Base-by-base conservation (phyloP, 495 filamentous ascomycete species). In the Paragyromitra xinjiangensis region DNA sequence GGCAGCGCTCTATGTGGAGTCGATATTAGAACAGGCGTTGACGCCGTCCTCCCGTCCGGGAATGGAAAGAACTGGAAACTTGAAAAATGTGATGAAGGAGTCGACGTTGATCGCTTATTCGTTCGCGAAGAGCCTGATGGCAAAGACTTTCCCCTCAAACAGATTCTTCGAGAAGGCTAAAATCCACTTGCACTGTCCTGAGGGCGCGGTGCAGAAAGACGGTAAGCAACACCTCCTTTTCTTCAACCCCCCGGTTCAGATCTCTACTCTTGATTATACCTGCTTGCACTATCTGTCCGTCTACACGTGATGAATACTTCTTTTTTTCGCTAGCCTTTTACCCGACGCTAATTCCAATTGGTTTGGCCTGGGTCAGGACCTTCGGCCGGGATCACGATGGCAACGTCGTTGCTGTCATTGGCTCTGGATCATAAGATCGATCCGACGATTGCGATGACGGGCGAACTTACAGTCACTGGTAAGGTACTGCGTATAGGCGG, bases 21-120 rank as follows among this genome's bases (percentile, higher is more conserved):
- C 94, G 11, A 98, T 99, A 79, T 86, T 99, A 72, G 94, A 98
- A 81, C 91, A 89, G 69, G 87, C 91, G 7, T 88, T 98, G 74
- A 89, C 86, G 9, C 85, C 89, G 59, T 85, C 87, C 62, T 94
- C 92, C 39, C 89, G 90, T 12, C 91, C 95, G 1, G 90, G 92
- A 19, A 85, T 99, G 69, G 91, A 95, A 78, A 92, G 92, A 72
- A 99, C 96, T 11, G 96, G 96, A 58, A 98, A 98, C 82, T 86
- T 99, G 51, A 95, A 96, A 85, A 90, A 89, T 73, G 96, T 99
- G 63, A 99, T 99, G 96, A 98, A 97, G 84, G 96, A 99, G 83
- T 97, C 94, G 7, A 92, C 93, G 0, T 84, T 89, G 50, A 97
- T 99, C 75, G 96, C 96, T 72, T 98, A 99, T 86, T 95, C 92